Evolutionary conservation across 306 rosid genomes (phyloP).

Genomic region (Cyamopsis tetragonoloba): DNA sequence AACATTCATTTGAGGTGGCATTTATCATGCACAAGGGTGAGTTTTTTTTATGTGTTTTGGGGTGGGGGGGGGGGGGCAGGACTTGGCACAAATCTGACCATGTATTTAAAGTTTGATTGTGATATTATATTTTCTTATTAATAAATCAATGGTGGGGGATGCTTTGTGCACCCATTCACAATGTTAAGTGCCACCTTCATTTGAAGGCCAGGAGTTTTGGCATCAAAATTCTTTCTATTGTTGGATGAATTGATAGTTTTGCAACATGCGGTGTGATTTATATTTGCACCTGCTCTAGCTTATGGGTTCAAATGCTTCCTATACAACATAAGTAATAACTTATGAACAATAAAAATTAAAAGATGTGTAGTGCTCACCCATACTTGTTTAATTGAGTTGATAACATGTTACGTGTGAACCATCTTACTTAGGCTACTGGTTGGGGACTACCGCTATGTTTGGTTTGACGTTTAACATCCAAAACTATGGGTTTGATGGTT

Average conservation of each 20-base stretch:
- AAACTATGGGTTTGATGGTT: too few relatives aligned
- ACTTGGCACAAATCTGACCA: too few relatives aligned
- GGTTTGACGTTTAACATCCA: too few relatives aligned
- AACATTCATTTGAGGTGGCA: too few relatives aligned
- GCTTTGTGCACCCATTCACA: too few relatives aligned
- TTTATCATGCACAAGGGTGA: too few relatives aligned
- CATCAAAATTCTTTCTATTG: conserved; percentile 1
- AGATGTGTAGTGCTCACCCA: neutral
- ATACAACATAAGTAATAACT: neutral
- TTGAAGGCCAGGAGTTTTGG: neutral
- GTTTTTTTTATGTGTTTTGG: too few relatives aligned
- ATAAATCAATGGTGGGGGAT: too few relatives aligned
- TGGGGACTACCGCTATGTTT: too few relatives aligned
- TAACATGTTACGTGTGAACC: conserved; percentile 19
- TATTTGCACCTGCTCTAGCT: neutral
- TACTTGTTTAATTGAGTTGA: conserved; percentile 7
- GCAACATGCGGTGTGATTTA: neutral
- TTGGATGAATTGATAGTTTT: neutral
- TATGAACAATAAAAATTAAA: neutral
- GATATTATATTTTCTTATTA: too few relatives aligned
- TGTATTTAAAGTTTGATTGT: too few relatives aligned
- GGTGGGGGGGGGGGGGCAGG: too few relatives aligned
- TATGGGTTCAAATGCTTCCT: neutral
- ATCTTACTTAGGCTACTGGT: neutral
- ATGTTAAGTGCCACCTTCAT: neutral